Conservation (phyloP, 1,284 basidiomycete species). For the Apiotrichum gracile region DNA sequence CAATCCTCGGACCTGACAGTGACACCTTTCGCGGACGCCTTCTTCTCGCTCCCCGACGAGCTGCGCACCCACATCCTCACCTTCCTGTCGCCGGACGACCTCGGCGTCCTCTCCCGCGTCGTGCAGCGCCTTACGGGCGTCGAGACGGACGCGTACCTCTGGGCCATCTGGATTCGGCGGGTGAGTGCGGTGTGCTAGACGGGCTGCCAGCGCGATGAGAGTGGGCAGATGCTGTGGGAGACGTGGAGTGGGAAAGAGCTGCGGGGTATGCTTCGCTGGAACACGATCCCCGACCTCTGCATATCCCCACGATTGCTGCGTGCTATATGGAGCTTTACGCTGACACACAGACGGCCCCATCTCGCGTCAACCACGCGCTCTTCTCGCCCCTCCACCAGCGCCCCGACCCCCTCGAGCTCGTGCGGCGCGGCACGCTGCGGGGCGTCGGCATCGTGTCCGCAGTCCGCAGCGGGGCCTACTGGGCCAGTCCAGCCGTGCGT, state of each 20-base stretch:
- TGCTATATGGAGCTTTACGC: background rate
- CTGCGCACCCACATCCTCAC: slow-evolving; percentile 21
- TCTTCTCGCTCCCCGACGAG: slow-evolving; percentile 20
- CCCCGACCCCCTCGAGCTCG: slow-evolving; percentile 22
- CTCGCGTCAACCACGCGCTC: slow-evolving; percentile 15
- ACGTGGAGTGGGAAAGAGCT: no score
- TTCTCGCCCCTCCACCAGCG: slow-evolving; percentile 18
- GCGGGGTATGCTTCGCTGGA: no score
- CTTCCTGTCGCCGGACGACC: slow-evolving; percentile 24
- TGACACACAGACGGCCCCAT: slow-evolving; percentile 19
- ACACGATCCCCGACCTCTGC: no score
- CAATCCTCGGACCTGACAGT: background rate
- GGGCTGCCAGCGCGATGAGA: background rate
- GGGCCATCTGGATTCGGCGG: slow-evolving; percentile 16
- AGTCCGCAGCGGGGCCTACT: slow-evolving; percentile 16
- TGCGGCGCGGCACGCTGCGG: slow-evolving; percentile 21
- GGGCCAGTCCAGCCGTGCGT: slow-evolving; percentile 19
- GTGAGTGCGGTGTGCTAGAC: slow-evolving; percentile 4
- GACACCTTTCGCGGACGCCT: slow-evolving; percentile 9
- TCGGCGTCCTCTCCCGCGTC: slow-evolving; percentile 19
- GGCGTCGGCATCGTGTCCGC: slow-evolving; percentile 20
- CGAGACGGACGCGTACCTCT: slow-evolving; percentile 20
- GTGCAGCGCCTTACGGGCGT: slow-evolving; percentile 18
- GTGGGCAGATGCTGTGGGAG: no score
- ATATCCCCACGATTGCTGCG: no score